Evolutionary conservation across 306 rosid species (phyloP).

Genomic region (apple (Malus domestica)): DNA sequence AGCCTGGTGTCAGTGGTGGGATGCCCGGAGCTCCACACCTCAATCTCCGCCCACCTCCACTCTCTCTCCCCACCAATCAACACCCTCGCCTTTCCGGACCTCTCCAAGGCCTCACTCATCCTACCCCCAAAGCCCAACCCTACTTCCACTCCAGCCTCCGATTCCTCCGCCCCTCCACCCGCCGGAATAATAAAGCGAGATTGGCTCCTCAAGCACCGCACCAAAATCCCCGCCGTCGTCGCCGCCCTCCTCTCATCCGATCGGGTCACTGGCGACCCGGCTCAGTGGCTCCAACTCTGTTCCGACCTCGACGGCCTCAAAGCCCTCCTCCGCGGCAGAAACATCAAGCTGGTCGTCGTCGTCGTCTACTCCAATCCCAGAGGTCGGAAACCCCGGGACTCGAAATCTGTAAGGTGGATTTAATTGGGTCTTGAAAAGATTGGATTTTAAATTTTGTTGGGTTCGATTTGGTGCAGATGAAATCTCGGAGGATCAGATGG

Average conservation of each 20-base stretch:
- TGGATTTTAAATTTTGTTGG: constrained; percentile 1
- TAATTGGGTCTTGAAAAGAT: background rate
- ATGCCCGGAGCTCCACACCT: constrained; percentile 58
- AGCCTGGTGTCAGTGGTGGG: constrained; percentile 66
- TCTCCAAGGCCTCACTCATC: constrained; percentile 56
- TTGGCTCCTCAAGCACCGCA: constrained; percentile 90
- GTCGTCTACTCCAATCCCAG: constrained; percentile 49
- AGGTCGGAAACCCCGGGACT: constrained; percentile 21
- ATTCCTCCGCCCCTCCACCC: constrained; percentile 15
- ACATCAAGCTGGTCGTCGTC: constrained; percentile 52
- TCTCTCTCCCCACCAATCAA: constrained; percentile 80
- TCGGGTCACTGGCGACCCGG: constrained; percentile 71
- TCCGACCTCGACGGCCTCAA: constrained; percentile 80
- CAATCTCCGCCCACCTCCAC: constrained; percentile 52
- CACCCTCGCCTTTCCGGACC: constrained; percentile 78
- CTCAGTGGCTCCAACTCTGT: constrained; percentile 85
- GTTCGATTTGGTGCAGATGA: constrained; percentile 40
- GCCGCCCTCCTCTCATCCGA: constrained; percentile 55
- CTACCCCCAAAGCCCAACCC: constrained; percentile 24
- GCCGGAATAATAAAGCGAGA: constrained; percentile 51
- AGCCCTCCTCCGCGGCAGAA: constrained; percentile 44
- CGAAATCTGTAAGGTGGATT: background rate
- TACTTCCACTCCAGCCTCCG: constrained; percentile 13
- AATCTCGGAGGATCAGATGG: constrained; percentile 75
- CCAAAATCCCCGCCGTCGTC: constrained; percentile 65